Base-by-base conservation (phyloP, 129 eudicot genomes). In the Scalesia atractyloides region DNA sequence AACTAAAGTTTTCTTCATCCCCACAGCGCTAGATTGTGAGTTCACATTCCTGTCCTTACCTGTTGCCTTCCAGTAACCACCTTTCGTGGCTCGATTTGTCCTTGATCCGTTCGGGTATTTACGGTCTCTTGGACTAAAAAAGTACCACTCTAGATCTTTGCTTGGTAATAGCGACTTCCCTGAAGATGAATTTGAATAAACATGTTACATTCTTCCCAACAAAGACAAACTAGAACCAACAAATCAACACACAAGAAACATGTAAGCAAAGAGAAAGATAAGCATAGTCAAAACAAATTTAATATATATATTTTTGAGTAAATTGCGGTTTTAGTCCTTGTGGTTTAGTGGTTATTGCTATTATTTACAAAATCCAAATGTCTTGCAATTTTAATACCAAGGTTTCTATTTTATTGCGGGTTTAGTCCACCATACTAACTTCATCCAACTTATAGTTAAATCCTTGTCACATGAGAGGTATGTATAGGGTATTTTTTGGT, bases 1-100 rank as follows among this genome's bases (percentile, higher is more conserved):
- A 82, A 93, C 98, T 73, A 93, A 94, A 74, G 98, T 93, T 84
- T 93, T 93, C 91, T 93, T 93, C 96, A 86, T 93, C 19, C 98
- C 98, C 34, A 93, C 91, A 0, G 96, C 87, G 33, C 97, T 74
- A 68, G 71, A 78, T 49, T 93, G 97, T 8, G 96, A 93, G 47
- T 78, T 89, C 0, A 93, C 98, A 26, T 87, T 93, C 19, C 98
- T 73, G 47, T 93, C 98, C 84, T 93, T 93, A 12, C 98, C 98
- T 1, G 98, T 93, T 3, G 98, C 96, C 86, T 93, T 93, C 98
- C 98, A 93, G 43, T 93, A 93, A 34, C 98, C 98, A 20, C 92
- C 88, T 84, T 88, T 87, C 0, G 98, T 93, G 47, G 98, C 98
- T 44, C 98, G 85, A 58, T 93, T 93, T 3, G 98, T 93, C 76